Evolutionary conservation across 2,329 filamentous ascomycete species (phyloP), one percentile per base, ranked within the genome.

Genomic region (Westerdykella sp.): DNA sequence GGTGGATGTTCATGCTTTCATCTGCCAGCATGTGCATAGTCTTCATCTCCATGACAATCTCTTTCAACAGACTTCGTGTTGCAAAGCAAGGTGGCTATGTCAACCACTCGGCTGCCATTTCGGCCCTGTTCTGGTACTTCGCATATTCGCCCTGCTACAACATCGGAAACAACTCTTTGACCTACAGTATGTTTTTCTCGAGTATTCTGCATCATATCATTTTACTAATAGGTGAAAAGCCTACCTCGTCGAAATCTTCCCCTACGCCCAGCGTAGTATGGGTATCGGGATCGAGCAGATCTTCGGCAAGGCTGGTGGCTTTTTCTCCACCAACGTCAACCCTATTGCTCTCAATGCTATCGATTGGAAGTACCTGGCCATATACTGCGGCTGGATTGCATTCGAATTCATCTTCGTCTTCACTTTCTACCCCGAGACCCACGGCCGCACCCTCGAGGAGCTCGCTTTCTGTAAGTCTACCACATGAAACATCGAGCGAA

Each of bases 121-220:
- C 69, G 3, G 68, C 69, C 31, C 53, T 81, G 25, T 74, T 82
- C 61, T 83, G 80, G 62, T 79, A 78, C 51, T 83, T 80, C 48
- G 67, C 71, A 4, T 83, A 81, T 59, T 73, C 72, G 9, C 77
- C 79, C 3, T 57, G 50, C 47, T 84, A 83, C 59, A 83, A 83
- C 52, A 71, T 83, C 39, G 80, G 79, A n/a, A 81, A 82, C 60
- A 84, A 83, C 55, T 77, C 80, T 12, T 67, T 84, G 42, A 81
- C 78, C 1, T 82, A 82, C 61, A 82, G 48, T 51, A 48, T 25
- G 46, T 45, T 14, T 34, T 21, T 57, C 23, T 18, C 9, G 28
- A 9, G 34, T 22, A 30, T 31, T 41, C 71, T 67, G 30, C 21
- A 21, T 9, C 37, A 37, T 81, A 81, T 53, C 79, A 79, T 51